These are phyloP conservation scores for Cyclotella choctawhatcheeana DNA, from an alignment of 108 stramenopile genomes.

Conservation along the genomic window DNA sequence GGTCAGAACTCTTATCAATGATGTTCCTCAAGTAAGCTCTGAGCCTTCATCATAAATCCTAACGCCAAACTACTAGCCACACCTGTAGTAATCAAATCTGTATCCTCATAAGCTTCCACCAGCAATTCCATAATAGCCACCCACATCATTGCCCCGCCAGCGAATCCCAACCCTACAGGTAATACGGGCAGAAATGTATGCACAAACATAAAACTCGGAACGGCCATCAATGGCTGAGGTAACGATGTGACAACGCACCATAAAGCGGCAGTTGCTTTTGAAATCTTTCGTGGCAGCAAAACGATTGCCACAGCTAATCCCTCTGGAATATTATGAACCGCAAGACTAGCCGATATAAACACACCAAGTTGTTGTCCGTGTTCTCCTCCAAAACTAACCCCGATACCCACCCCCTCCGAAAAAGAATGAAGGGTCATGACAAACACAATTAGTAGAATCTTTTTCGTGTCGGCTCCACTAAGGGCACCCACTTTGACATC, in stretches of 20 bases:
- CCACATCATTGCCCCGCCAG: constrained; percentile 98
- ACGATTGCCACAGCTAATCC: constrained; percentile 98
- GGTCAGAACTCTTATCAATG: constrained; percentile 8
- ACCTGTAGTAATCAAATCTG: constrained; percentile 76
- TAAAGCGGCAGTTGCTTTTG: constrained; percentile 86
- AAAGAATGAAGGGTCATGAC: constrained; percentile 99
- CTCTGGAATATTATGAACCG: constrained; percentile 99
- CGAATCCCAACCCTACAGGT: constrained; percentile 97
- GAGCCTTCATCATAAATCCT: constrained; percentile 67
- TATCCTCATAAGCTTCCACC: constrained; percentile 92
- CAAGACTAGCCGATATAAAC: constrained; percentile 95
- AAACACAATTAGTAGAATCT: constrained; percentile 93
- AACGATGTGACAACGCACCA: constrained; percentile 94
- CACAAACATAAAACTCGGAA: constrained; percentile 97
- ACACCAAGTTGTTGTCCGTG: constrained; percentile 90
- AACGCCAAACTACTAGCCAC: constrained; percentile 64
- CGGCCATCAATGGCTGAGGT: constrained; percentile 99
- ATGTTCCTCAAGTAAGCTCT: constrained; percentile 65
- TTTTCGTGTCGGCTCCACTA: constrained; percentile 88
- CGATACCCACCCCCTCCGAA: constrained; percentile 87
- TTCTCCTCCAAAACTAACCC: constrained; percentile 45
- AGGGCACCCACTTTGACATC: constrained; percentile 88
- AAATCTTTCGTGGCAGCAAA: constrained; percentile 88
- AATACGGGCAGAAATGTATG: constrained; percentile 93
- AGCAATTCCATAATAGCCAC: constrained; percentile 96